A percentile compares a stretch with the other conserved stretches of the same genome.
phyloP scores from a whole-genome alignment of 306 rosid species.

The Begonia masoniana region DNA sequence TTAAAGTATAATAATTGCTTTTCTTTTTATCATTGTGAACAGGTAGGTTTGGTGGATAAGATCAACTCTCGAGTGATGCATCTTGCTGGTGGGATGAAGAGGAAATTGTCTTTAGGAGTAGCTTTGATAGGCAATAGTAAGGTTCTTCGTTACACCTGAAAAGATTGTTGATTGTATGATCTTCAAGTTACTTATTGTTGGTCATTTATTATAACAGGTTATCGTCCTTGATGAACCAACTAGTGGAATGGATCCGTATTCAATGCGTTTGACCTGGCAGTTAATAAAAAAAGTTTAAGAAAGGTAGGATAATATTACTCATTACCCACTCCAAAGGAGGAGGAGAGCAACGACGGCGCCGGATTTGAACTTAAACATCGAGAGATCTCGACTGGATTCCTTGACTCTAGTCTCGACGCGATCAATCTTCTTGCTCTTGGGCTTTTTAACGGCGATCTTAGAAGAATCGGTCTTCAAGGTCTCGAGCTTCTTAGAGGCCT shows the following conservation, averaged over 20 bases:
- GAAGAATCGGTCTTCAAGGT: too few relatives aligned
- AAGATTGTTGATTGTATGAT: neutral
- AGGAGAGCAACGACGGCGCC: too few relatives aligned
- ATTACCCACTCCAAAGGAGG: constrained; percentile 95
- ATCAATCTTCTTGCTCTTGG: too few relatives aligned
- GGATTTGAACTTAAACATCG: too few relatives aligned
- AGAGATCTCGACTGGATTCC: too few relatives aligned
- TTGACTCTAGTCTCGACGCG: too few relatives aligned
- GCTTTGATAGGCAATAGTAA: constrained; percentile 89
- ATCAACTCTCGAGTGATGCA: constrained; percentile 52
- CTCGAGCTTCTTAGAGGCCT: too few relatives aligned
- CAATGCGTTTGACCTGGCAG: constrained; percentile 98
- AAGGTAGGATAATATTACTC: constrained; percentile 86
- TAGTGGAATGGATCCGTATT: constrained; percentile 99
- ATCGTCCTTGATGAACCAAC: constrained; percentile 94
- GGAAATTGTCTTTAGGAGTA: constrained; percentile 94
- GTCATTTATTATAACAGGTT: constrained; percentile 40
- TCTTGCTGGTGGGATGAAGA: constrained; percentile 97
- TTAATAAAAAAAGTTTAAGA: constrained; percentile 74
- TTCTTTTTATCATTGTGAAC: constrained; percentile 18
- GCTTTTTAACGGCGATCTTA: too few relatives aligned
- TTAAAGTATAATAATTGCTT: constrained; percentile 1
- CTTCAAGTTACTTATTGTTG: neutral
- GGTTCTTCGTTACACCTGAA: constrained; percentile 30
- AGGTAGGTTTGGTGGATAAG: constrained; percentile 97